Evolutionary conservation across 2,329 filamentous ascomycete genomes (phyloP).

Genomic region (Nemania bipapillata): DNA sequence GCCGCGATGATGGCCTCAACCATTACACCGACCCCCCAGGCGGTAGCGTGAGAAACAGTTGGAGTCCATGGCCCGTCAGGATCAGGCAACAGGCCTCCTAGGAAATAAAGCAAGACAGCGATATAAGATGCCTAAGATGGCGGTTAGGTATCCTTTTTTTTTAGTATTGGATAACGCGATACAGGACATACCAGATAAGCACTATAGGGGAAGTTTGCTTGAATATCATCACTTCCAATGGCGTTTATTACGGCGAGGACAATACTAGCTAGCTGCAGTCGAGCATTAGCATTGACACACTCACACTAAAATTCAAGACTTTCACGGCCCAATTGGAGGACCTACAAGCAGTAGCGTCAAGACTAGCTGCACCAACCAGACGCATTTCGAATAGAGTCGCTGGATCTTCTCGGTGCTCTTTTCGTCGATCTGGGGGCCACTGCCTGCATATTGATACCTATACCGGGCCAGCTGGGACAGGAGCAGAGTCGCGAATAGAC

Average conservation of each 20-base stretch:
- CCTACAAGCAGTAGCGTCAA: conserved; percentile 49
- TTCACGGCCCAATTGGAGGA: not conserved
- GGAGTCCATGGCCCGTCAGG: conserved; percentile 59
- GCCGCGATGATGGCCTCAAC: conserved; percentile 54
- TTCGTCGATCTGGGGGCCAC: conserved; percentile 45
- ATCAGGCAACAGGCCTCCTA: conserved; percentile 57
- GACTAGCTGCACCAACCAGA: conserved; percentile 53
- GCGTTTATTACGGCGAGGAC: conserved; percentile 51
- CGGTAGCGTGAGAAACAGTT: conserved; percentile 51
- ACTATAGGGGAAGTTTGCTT: conserved; percentile 54
- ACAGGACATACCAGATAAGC: conserved; percentile 52
- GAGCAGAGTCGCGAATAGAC: conserved; percentile 54
- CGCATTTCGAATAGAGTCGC: conserved; percentile 50
- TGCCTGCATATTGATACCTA: conserved; percentile 49
- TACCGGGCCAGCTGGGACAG: conserved; percentile 54
- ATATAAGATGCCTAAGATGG: conserved; percentile 53
- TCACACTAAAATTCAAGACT: not conserved
- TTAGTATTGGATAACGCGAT: not conserved
- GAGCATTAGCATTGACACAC: conserved; percentile 20
- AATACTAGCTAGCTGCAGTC: conserved; percentile 50
- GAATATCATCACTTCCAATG: conserved; percentile 46
- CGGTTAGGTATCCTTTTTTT: conserved; percentile 32
- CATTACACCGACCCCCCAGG: conserved; percentile 53
- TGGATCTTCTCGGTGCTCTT: conserved; percentile 48
- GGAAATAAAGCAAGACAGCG: conserved; percentile 56